A percentile compares a stretch with the other conserved stretches of the same genome.
Conservation (phyloP, 805 yeast genomes). For the Zygotorulaspora danielsina region DNA sequence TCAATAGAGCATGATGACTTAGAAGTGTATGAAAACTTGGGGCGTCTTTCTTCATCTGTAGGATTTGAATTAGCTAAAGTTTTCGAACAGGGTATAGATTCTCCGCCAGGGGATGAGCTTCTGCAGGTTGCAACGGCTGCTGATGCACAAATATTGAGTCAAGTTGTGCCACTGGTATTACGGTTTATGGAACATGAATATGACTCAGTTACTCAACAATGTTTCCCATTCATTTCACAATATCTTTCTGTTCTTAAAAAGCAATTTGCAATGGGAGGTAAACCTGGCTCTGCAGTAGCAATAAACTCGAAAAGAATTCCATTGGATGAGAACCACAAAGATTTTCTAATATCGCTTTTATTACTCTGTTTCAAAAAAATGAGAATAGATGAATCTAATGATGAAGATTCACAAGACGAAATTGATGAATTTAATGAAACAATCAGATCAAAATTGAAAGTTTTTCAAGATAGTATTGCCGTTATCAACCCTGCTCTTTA, state of each 20-base stretch:
- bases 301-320: constrained; percentile 35
- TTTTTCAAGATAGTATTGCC: constrained; percentile 80
- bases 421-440: constrained; percentile 77
- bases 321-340: constrained; percentile 39
- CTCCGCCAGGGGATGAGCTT: constrained; percentile 32
- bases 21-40: constrained; percentile 71
- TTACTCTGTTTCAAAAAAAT: constrained; percentile 70
- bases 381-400: constrained; percentile 74
- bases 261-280: constrained; percentile 38
- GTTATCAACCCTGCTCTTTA: constrained; percentile 56
- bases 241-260: constrained; percentile 69
- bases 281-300: constrained; percentile 39
- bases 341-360: constrained; percentile 59
- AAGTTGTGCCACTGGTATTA: constrained; percentile 68
- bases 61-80: constrained; percentile 73
- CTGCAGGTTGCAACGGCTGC: constrained; percentile 39
- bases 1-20: constrained; percentile 40
- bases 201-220: constrained; percentile 82
- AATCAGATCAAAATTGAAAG: constrained; percentile 60
- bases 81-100: constrained; percentile 49
- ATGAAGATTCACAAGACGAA: constrained; percentile 68
- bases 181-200: constrained; percentile 73
- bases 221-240: constrained; percentile 74
- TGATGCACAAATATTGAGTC: constrained; percentile 46
- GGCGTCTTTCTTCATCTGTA: constrained; percentile 67